phyloP scores from a whole-genome alignment of 257 asterid genomes.

The Nicotiana attenuata region DNA sequence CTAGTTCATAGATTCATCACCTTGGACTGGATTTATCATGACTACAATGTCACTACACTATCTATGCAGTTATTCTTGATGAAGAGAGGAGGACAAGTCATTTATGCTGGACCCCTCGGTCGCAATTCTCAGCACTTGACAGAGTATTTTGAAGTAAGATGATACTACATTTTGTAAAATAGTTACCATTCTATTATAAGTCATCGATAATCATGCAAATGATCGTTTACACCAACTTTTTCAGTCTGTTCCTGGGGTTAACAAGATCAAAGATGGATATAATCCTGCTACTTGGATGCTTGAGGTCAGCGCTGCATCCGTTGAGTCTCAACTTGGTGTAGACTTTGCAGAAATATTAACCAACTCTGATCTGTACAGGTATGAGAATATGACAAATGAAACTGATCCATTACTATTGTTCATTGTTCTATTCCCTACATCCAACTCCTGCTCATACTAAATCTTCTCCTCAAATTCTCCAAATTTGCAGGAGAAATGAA shows the following conservation, averaged over 20 bases:
- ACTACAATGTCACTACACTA: background rate
- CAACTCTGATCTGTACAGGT: constrained; percentile 50
- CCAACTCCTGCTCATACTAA: background rate
- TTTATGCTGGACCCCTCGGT: constrained; percentile 65
- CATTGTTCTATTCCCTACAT: background rate
- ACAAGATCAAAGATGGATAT: constrained; percentile 43
- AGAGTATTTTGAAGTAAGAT: constrained; percentile 53
- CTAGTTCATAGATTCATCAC: background rate
- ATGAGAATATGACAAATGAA: background rate
- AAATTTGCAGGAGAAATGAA: constrained; percentile 42
- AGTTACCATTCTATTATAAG: background rate
- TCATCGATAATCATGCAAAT: background rate
- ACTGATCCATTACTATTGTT: background rate
- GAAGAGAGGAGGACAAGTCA: constrained; percentile 72
- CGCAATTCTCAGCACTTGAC: constrained; percentile 40
- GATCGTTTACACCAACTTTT: background rate
- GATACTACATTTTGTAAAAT: background rate
- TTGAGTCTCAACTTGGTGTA: constrained; percentile 42
- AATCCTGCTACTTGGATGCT: constrained; percentile 78
- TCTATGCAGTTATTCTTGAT: constrained; percentile 40
- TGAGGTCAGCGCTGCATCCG: constrained; percentile 45
- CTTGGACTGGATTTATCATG: background rate
- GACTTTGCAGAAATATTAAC: constrained; percentile 50
- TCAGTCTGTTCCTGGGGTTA: constrained; percentile 52
- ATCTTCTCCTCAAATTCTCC: background rate